Conservation (phyloP, 306 rosid genomes). For the Ormosia semicastrata region DNA sequence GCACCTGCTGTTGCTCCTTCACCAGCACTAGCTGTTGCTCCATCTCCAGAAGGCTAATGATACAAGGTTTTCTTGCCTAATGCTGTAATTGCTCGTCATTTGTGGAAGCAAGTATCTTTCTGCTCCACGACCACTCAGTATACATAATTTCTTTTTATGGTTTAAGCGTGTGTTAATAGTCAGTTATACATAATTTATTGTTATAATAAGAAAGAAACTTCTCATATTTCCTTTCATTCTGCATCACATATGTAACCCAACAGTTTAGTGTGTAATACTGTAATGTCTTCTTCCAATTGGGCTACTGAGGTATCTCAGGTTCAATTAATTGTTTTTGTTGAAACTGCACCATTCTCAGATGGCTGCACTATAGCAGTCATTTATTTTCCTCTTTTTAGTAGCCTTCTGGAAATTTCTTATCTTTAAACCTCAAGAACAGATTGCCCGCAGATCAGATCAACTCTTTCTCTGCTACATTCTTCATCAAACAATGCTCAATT, state of each 20-base stretch:
- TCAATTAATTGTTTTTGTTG: neutral
- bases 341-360: neutral
- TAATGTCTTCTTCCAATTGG: neutral
- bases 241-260: neutral
- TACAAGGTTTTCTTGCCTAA: neutral
- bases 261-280: neutral
- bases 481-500: too few species aligned
- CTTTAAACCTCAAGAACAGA: too few species aligned
- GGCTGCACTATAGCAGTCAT: neutral
- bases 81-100: conserved; percentile 1
- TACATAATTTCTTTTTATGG: neutral
- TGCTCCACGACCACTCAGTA: neutral
- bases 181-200: neutral
- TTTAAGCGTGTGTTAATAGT: neutral
- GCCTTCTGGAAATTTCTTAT: neutral
- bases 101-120: neutral
- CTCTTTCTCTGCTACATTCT: too few species aligned
- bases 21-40: conserved; percentile 45
- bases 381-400: neutral
- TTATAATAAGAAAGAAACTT: neutral
- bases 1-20: conserved; percentile 38
- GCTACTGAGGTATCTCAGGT: neutral
- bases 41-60: conserved; percentile 50
- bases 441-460: too few species aligned
- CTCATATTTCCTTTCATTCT: neutral